Evolutionary conservation across 225 moss, liverwort and hornwort genomes (phyloP).

Genomic region (Physcomitrium patens): DNA sequence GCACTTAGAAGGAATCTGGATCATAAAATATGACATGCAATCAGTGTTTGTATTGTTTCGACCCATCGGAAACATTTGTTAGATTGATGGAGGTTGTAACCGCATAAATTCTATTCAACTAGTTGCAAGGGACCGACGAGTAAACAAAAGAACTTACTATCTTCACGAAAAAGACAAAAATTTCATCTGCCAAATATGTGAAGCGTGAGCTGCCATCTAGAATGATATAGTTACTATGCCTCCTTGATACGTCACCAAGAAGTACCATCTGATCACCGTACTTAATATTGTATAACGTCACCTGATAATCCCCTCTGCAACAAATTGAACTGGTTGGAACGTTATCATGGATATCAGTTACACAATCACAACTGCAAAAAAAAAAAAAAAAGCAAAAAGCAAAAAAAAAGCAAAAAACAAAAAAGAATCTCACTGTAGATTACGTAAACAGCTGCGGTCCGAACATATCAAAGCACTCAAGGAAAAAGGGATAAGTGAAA

Average conservation of each 20-base stretch:
- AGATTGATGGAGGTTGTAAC: not conserved
- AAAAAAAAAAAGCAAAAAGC: no score
- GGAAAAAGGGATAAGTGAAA: not conserved
- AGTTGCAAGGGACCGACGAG: not conserved
- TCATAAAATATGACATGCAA: not conserved
- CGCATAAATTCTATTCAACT: not conserved
- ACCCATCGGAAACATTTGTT: not conserved
- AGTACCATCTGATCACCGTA: conserved; percentile 40
- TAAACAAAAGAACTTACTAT: conserved; percentile 31
- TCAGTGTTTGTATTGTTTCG: not conserved
- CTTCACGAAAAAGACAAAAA: conserved; percentile 34
- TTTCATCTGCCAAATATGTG: conserved; percentile 36
- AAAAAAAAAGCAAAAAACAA: no score
- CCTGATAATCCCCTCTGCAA: conserved; percentile 39
- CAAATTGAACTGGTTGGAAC: not conserved
- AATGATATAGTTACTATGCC: conserved; percentile 17
- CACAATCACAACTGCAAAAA: not conserved
- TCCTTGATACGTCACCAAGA: not conserved
- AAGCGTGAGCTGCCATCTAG: conserved; percentile 43
- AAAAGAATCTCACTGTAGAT: not conserved
- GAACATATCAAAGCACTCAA: not conserved
- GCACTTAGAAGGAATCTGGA: not conserved
- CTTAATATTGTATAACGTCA: conserved; percentile 42
- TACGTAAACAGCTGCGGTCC: not conserved
- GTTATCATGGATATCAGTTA: not conserved